Base-by-base conservation (phyloP, 108 stramenopile genomes). In the Seminavis robusta region DNA sequence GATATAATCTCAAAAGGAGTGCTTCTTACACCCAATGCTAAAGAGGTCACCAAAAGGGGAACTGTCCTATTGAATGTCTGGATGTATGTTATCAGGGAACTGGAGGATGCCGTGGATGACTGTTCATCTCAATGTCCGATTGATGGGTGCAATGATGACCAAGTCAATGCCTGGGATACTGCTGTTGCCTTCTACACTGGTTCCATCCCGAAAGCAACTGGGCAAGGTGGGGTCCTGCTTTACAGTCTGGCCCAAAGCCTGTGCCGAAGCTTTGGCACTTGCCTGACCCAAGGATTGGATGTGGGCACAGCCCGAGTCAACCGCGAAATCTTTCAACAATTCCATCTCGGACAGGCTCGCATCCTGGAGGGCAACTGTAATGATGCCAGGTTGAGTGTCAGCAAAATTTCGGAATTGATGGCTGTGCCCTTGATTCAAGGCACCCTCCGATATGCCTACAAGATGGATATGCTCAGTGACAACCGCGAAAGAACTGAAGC, bases 141-240 rank as follows among this genome's bases (percentile, higher is more conserved):
- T 25, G 36, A 10, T 4, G 39, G 60, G 21, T 74, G 78, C 48
- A 81, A 81, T 39, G 24, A 71, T 67, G 26, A 76, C 19, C 53
- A 77, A 24, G 78, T 88, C 33, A 77, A 81, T 61, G 73, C 71
- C 4, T 68, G 72, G 69, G 81, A 83, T 50, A 65, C 55, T 24
- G 81, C 65, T 32, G 81, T 83, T 21, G 81, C 81, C 4, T 74
- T 63, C 29, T 83, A 83, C 57, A 66, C 72, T 42, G 81, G 81
- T 36, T 66, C 71, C 39, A 29, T 87, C 8, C 73, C 79, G 34
- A 75, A 73, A 15, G 29, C 21, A 33, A 66, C 73, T 33, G 79
- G 71, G 8, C 26, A 67, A 52, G 86, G 80, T 17, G 81, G 81
- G 10, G 46, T 59, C 27, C 63, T 74, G 26, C 15, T 80, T 6